phyloP scores from a whole-genome alignment of 345 rosid genomes.

The Rhodomyrtus tomentosa region DNA sequence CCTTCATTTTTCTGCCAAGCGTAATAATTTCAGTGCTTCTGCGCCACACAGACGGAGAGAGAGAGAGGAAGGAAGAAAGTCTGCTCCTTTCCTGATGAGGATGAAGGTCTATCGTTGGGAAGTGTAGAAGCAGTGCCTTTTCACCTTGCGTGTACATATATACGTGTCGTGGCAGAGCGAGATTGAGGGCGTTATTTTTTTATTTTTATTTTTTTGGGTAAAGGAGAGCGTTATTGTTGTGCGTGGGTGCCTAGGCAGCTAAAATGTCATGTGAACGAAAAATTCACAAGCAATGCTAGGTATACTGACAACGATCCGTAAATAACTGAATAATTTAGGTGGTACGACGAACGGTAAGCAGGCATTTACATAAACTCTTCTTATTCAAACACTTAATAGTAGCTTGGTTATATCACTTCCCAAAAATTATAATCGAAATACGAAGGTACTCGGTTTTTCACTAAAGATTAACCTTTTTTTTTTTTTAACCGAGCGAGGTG shows the following conservation, averaged over 20 bases:
- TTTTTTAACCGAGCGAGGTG: background rate
- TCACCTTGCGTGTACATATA: background rate
- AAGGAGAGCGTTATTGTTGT: background rate
- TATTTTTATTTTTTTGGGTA: too few species aligned
- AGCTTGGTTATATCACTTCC: background rate
- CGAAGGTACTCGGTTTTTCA: background rate
- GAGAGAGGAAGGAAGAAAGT: background rate
- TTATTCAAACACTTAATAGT: background rate
- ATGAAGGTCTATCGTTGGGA: background rate
- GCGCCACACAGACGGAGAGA: background rate
- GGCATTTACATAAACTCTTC: background rate
- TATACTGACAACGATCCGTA: background rate
- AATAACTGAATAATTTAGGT: background rate
- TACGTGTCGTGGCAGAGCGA: background rate
- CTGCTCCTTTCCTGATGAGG: background rate
- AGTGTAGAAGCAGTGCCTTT: background rate
- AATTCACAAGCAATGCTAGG: background rate
- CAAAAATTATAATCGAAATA: background rate
- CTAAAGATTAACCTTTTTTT: background rate
- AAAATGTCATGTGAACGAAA: background rate
- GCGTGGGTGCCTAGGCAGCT: background rate
- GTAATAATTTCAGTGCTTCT: background rate
- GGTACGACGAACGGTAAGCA: rapidly evolving
- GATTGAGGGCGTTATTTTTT: too few species aligned
- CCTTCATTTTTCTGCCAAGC: background rate